Percentiles rank a stretch among this genome's conserved stretches.
These are phyloP conservation scores for Naganishia vishniacii DNA, from an alignment of 768 basidiomycete species.

Conservation along the genomic window DNA sequence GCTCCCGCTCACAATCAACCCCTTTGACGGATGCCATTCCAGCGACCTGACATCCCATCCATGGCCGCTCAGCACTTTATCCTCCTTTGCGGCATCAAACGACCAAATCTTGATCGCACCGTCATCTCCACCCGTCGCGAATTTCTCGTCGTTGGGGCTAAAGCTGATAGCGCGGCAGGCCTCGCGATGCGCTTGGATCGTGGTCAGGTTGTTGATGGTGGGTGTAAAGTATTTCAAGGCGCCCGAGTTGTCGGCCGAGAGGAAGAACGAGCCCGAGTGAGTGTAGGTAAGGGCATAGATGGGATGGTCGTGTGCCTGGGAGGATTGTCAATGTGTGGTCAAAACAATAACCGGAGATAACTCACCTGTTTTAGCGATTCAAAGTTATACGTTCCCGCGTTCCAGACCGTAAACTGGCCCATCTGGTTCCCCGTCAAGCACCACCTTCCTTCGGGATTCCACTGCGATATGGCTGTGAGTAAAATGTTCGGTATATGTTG, in stretches of 20 bases:
- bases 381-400: constrained; percentile 97
- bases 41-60: constrained; percentile 81
- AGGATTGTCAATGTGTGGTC: not conserved
- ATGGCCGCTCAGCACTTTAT: constrained; percentile 75
- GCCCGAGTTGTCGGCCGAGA: constrained; percentile 85
- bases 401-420: constrained; percentile 98
- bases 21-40: constrained; percentile 97
- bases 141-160: constrained; percentile 82
- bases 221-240: constrained; percentile 98
- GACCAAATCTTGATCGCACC: constrained; percentile 91
- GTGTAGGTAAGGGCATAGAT: constrained; percentile 86
- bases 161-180: constrained; percentile 87
- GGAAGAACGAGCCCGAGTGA: constrained; percentile 86
- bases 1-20: constrained; percentile 85
- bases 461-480: constrained; percentile 53
- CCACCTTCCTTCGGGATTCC: constrained; percentile 93
- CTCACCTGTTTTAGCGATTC: constrained; percentile 86
- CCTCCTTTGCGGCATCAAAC: constrained; percentile 83
- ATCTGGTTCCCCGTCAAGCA: constrained; percentile 91
- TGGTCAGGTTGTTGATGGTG: constrained; percentile 96
- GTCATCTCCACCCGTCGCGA: constrained; percentile 94
- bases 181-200: constrained; percentile 89
- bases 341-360: not conserved
- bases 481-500: constrained; percentile 2
- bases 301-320: constrained; percentile 78